phyloP scores from a whole-genome alignment of 768 basidiomycete genomes.

The Hygrocybe coccinea region DNA sequence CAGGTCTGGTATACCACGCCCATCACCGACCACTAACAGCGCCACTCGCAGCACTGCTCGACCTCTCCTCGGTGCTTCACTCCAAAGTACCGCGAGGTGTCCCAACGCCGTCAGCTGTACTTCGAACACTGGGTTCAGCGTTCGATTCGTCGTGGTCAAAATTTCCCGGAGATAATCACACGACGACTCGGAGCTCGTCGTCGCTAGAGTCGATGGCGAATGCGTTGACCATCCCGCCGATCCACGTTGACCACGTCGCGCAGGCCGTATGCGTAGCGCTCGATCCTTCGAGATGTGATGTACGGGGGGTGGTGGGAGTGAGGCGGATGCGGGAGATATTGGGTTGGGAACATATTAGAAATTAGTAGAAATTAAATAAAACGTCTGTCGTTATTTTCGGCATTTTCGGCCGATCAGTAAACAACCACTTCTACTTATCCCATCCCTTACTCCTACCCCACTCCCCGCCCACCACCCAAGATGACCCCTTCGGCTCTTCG shows the following conservation, averaged over 20 bases:
- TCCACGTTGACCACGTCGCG: conserved; percentile 95
- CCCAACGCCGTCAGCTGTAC: conserved; percentile 61
- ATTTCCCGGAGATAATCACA: not conserved
- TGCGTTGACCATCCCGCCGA: conserved; percentile 77
- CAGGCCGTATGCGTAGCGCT: conserved; percentile 69
- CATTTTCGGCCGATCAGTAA: too few relatives aligned
- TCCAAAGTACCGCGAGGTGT: conserved; percentile 49
- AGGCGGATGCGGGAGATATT: conserved; percentile 68
- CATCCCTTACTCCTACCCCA: too few relatives aligned
- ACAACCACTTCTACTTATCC: too few relatives aligned
- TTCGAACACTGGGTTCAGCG: conserved; percentile 47
- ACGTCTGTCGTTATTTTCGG: too few relatives aligned
- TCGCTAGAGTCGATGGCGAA: conserved; percentile 67
- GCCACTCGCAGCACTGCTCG: conserved; percentile 77
- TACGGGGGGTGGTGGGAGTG: conserved; percentile 67
- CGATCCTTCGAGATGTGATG: conserved; percentile 40
- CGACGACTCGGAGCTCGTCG: conserved; percentile 25
- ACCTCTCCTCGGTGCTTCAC: conserved; percentile 73
- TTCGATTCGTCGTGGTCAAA: conserved; percentile 13
- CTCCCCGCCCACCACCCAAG: too few relatives aligned
- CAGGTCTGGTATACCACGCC: conserved; percentile 95
- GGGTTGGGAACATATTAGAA: conserved; percentile 58
- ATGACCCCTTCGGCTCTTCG: not conserved
- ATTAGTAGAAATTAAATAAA: too few relatives aligned
- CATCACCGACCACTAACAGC: conserved; percentile 87